Evolutionary conservation across 345 rosid genomes (phyloP).

Genomic region (Raphanus sativus): DNA sequence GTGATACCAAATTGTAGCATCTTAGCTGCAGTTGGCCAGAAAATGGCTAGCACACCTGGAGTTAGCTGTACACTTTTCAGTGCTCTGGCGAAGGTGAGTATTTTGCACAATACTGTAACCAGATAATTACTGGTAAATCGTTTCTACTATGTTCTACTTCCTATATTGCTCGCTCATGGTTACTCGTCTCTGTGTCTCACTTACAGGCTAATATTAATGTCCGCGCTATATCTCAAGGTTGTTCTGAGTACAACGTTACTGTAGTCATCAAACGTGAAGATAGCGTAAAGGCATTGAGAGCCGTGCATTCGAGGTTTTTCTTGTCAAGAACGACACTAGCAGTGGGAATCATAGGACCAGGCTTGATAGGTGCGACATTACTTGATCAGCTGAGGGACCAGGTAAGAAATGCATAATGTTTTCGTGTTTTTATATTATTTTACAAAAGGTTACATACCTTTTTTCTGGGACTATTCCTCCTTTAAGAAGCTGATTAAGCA

Average conservation of each 20-base stretch:
- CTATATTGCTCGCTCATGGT: neutral
- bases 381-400: slow-evolving; percentile 97
- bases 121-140: neutral
- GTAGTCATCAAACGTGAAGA: slow-evolving; percentile 89
- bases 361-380: slow-evolving; percentile 87
- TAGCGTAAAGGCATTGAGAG: slow-evolving; percentile 87
- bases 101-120: slow-evolving; percentile 3
- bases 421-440: neutral
- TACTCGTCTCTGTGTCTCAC: slow-evolving; percentile 2
- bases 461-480: neutral
- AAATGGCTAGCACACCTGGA: slow-evolving; percentile 99
- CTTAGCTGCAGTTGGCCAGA: slow-evolving; percentile 96
- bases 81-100: slow-evolving; percentile 87
- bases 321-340: slow-evolving; percentile 91
- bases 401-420: slow-evolving; percentile 42
- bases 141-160: neutral
- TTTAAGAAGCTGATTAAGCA: slow-evolving; percentile 12
- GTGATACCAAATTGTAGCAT: slow-evolving; percentile 89
- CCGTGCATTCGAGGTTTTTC: slow-evolving; percentile 97
- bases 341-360: slow-evolving; percentile 95
- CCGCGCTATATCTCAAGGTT: slow-evolving; percentile 99
- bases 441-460: neutral
- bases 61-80: slow-evolving; percentile 96
- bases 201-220: slow-evolving; percentile 90
- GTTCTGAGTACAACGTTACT: slow-evolving; percentile 95